phyloP scores from a whole-genome alignment of 805 yeast species.

The Hanseniaspora vineae region DNA sequence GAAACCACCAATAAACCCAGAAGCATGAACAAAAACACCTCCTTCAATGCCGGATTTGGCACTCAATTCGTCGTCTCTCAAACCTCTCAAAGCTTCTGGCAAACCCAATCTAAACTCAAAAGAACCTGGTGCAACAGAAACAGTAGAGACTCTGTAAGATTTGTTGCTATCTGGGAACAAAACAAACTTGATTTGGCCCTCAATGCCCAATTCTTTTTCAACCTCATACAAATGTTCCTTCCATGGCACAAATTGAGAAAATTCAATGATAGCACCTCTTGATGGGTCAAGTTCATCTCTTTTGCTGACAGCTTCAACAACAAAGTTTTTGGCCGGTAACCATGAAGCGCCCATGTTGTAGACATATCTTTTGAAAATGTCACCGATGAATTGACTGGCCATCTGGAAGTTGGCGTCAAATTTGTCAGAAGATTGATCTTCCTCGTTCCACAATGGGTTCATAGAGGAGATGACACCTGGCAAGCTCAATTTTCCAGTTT shows the following conservation, averaged over 20 bases:
- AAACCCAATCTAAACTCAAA: slow-evolving; percentile 79
- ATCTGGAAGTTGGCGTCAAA: slow-evolving; percentile 52
- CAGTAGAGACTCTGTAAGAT: slow-evolving; percentile 84
- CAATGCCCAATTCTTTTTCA: slow-evolving; percentile 46
- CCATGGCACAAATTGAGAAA: slow-evolving; percentile 85
- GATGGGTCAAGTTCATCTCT: slow-evolving; percentile 44
- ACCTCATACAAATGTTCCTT: slow-evolving; percentile 75
- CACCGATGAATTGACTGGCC: slow-evolving; percentile 78
- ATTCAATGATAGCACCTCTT: slow-evolving; percentile 61
- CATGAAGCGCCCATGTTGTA: slow-evolving; percentile 69
- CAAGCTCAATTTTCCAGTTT: slow-evolving; percentile 59
- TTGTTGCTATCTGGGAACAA: slow-evolving; percentile 63
- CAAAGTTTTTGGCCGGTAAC: slow-evolving; percentile 80
- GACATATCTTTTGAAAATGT: slow-evolving; percentile 55
- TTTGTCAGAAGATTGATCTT: slow-evolving; percentile 46
- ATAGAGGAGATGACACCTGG: slow-evolving; percentile 67
- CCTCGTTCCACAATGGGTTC: slow-evolving; percentile 70
- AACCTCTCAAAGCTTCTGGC: slow-evolving; percentile 91
- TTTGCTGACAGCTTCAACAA: slow-evolving; percentile 48
- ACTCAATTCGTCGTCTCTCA: slow-evolving; percentile 75
- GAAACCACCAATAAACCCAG: slow-evolving; percentile 96
- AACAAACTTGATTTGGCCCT: slow-evolving; percentile 56
- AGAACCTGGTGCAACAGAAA: slow-evolving; percentile 63
- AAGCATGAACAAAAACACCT: slow-evolving; percentile 87
- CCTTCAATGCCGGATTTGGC: slow-evolving; percentile 69